phyloP scores from a whole-genome alignment of 1,139 yeast species.

The Hansenula lynferdii region DNA sequence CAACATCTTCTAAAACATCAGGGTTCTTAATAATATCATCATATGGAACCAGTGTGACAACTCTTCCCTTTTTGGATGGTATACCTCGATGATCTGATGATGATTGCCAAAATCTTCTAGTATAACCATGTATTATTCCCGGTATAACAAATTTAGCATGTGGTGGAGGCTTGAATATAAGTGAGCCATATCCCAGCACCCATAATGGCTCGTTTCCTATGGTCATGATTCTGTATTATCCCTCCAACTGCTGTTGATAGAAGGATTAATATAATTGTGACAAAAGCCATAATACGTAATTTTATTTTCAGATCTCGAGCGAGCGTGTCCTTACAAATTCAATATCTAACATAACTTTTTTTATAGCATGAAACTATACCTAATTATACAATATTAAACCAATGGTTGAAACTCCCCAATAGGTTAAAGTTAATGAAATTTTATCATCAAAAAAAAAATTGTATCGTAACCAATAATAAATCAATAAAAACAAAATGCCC shows the following conservation, averaged over 20 bases:
- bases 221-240: slow-evolving; percentile 20
- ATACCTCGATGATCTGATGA: slow-evolving; percentile 91
- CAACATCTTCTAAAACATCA: slow-evolving; percentile 44
- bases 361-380: no score
- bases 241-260: no score
- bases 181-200: slow-evolving; percentile 90
- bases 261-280: no score
- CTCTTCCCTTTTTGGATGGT: slow-evolving; percentile 80
- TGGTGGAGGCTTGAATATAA: slow-evolving; percentile 91
- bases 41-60: slow-evolving; percentile 68
- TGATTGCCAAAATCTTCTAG: slow-evolving; percentile 88
- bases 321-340: no score
- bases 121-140: slow-evolving; percentile 72
- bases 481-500: slow-evolving; percentile 14
- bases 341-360: no score
- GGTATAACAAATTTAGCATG: slow-evolving; percentile 56
- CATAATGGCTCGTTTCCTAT: slow-evolving; percentile 44
- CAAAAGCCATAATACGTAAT: background rate
- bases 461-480: no score
- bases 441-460: no score
- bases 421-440: no score
- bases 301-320: no score
- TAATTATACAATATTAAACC: no score
- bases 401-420: no score
- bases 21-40: slow-evolving; percentile 41